Evolutionary conservation across 2,329 filamentous ascomycete genomes (phyloP).

Genomic region (Raffaelea ambrosiae): DNA sequence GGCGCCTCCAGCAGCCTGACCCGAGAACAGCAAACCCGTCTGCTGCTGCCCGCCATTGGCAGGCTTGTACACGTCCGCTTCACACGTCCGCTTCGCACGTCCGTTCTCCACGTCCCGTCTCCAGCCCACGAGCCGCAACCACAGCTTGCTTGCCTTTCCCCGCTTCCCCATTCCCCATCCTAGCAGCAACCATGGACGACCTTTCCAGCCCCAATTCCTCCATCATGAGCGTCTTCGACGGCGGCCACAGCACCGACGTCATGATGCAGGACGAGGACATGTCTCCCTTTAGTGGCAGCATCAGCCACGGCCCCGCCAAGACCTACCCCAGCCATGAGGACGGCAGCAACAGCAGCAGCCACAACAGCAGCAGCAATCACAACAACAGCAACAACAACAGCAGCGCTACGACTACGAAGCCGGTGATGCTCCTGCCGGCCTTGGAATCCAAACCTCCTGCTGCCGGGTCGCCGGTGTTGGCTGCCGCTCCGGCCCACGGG

Average conservation of each 20-base stretch:
- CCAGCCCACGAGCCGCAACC: too few relatives aligned
- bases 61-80: too few relatives aligned
- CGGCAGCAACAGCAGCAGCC: conserved; percentile 3
- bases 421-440: conserved; percentile 1
- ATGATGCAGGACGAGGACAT: conserved; percentile 10
- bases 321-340: background rate
- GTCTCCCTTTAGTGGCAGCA: conserved; percentile 10
- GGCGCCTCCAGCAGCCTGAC: too few relatives aligned
- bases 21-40: background rate
- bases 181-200: conserved; percentile 10
- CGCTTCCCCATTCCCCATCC: background rate
- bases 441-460: background rate
- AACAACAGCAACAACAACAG: conserved; percentile 5
- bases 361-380: conserved; percentile 6
- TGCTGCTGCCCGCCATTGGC: too few relatives aligned
- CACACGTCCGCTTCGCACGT: too few relatives aligned
- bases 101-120: too few relatives aligned
- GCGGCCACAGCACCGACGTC: conserved; percentile 7
- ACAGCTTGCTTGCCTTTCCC: too few relatives aligned
- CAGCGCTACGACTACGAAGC: background rate
- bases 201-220: conserved; percentile 13
- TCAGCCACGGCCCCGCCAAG: background rate
- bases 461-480: background rate
- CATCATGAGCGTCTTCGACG: conserved; percentile 12
- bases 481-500: background rate